phyloP scores from a whole-genome alignment of 176 grass and related monocot genomes.

The Poa annua region DNA sequence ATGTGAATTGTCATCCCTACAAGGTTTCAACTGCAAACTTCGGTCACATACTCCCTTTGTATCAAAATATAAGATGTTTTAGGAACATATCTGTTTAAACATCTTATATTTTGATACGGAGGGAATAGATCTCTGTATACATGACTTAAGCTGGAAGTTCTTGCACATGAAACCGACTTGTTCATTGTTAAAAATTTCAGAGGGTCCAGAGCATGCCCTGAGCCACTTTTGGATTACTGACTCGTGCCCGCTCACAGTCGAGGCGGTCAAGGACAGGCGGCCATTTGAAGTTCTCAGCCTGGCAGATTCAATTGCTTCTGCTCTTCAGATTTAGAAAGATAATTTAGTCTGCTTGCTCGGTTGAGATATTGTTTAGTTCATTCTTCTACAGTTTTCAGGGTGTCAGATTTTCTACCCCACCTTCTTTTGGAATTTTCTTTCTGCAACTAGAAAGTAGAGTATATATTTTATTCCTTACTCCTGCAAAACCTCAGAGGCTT shows the following conservation, averaged over 20 bases:
- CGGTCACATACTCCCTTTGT: neutral
- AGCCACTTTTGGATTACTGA: conserved; percentile 96
- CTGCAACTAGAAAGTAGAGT: neutral
- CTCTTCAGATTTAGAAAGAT: conserved; percentile 76
- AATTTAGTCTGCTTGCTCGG: conserved; percentile 10
- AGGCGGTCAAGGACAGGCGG: conserved; percentile 56
- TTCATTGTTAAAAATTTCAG: conserved; percentile 46
- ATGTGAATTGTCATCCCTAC: neutral
- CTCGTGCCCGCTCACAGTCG: conserved; percentile 81
- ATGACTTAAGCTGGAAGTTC: neutral
- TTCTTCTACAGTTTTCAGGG: conserved; percentile 31
- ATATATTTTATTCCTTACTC: neutral
- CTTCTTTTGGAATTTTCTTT: neutral
- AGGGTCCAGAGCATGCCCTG: conserved; percentile 61
- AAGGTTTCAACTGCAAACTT: conserved; percentile 4
- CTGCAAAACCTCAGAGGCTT: neutral
- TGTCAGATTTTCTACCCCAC: conserved; percentile 8
- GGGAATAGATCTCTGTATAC: neutral
- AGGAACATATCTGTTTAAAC: too few relatives aligned
- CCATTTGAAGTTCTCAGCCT: conserved; percentile 96
- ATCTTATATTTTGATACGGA: too few relatives aligned
- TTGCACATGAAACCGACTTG: conserved; percentile 25
- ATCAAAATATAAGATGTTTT: too few relatives aligned
- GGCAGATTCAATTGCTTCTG: conserved; percentile 71
- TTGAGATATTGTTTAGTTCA: conserved; percentile 32